Evolutionary conservation across 148 eudicot species (phyloP), one percentile per base, ranked within the genome.

Genomic region (Spergularia bocconei): DNA sequence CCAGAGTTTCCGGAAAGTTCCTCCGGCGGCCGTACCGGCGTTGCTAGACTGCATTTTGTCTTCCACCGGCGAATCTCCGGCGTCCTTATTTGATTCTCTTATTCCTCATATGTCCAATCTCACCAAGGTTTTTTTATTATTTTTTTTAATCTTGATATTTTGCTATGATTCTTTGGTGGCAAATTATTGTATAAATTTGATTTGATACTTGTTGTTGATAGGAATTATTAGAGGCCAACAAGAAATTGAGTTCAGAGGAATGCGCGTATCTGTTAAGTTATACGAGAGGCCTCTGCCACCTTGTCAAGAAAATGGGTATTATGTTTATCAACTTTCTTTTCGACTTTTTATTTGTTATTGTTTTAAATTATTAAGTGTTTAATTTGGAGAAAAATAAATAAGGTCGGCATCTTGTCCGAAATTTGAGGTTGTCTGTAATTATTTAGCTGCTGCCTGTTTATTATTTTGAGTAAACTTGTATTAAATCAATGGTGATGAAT

Each of bases 21-120:
- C 98, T 63, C 87, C 97, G 77, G 80, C 89, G 36, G 93, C 98
- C 1, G 78, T 92, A 48, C 98, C 99, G 77, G 83, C 93, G 66
- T 83, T 91, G 90, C 23, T 95, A 16, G 98, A 95, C 78, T 95
- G 99, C 77, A 79, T 95, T 29, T 38, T 92, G 50, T 67, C 86
- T 76, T 85, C 97, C 23, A 79, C 92, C 21, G 78, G 63, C 56
- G 79, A 81, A 4, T 86, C 92, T 76, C 90, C 97, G 14, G 79
- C 88, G 13, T 79, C 84, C 0, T 79, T 95, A 16, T 88, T 86
- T 70, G 84, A 85, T 70, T 85, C 76, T 14, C 91, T 95, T 50
- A 82, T 87, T 66, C 72, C 83, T 14, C 64, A 80, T 54, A 87
- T 90, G 71, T 82, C 88, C 63, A 65, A 38, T 65, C 70, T 87